Conservation (phyloP, 2,329 filamentous ascomycete species). For the Trichoderma afroharzianum region DNA sequence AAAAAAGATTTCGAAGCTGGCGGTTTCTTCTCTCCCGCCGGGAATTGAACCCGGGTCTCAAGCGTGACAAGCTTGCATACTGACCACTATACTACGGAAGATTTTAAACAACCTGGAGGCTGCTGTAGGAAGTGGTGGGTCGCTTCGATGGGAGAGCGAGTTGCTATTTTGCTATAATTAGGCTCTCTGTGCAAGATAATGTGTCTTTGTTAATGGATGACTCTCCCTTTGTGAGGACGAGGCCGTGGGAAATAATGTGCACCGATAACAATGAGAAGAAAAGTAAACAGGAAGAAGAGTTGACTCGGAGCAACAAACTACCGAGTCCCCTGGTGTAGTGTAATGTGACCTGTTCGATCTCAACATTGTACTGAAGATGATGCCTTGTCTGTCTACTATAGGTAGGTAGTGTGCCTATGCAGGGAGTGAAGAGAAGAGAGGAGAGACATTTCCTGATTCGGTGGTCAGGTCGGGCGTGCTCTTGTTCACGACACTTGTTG, state of each 20-base stretch:
- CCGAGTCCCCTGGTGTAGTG: background rate
- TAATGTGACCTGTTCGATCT: background rate
- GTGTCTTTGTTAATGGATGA: background rate
- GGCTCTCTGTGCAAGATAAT: background rate
- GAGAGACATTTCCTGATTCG: background rate
- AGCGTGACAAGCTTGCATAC: conserved; percentile 26
- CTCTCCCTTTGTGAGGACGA: background rate
- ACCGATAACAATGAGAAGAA: background rate
- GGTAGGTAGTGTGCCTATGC: background rate
- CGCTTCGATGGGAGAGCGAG: background rate
- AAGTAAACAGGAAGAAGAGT: background rate
- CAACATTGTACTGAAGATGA: background rate
- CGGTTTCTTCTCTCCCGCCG: conserved; percentile 22
- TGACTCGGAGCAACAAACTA: background rate
- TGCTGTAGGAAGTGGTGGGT: conserved; percentile 12
- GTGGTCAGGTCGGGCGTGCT: background rate
- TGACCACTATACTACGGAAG: conserved; percentile 25
- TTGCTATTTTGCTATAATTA: background rate
- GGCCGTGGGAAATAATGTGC: background rate
- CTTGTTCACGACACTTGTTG: conserved; percentile 2
- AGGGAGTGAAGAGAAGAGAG: background rate
- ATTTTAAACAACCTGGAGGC: background rate
- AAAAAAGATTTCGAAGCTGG: conserved; percentile 11
- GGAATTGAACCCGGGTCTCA: conserved; percentile 26
- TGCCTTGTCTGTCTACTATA: background rate